Evolutionary conservation across 2,329 filamentous ascomycete genomes (phyloP).

Genomic region (Beauveria sp.): DNA sequence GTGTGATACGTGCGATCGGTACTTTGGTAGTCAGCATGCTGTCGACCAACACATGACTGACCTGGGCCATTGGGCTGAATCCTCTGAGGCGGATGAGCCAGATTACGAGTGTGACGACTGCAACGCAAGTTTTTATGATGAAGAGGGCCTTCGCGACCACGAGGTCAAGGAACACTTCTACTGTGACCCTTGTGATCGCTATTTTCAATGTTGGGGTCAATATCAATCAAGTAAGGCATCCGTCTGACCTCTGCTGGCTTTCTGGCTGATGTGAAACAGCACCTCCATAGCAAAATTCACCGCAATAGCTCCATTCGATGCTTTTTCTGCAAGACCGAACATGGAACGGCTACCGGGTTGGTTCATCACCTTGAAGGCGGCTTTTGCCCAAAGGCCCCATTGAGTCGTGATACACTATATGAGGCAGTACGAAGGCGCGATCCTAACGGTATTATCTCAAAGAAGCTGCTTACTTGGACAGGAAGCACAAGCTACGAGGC

Average conservation of each 20-base stretch:
- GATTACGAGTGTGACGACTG: not conserved
- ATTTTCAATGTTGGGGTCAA: not conserved
- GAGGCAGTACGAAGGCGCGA: conserved; percentile 38
- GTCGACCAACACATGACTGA: too few species aligned
- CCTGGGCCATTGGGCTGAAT: too few species aligned
- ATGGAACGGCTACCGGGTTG: not conserved
- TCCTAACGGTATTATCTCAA: conserved; percentile 40
- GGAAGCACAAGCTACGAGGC: conserved; percentile 27
- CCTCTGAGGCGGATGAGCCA: not conserved
- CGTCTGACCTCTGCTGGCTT: not conserved
- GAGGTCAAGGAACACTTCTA: not conserved
- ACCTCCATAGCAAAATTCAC: not conserved
- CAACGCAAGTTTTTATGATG: not conserved
- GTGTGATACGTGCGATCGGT: too few species aligned
- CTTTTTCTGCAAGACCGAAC: not conserved
- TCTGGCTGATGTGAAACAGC: not conserved
- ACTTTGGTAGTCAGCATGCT: too few species aligned
- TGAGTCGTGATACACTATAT: conserved; percentile 44
- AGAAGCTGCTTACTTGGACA: conserved; percentile 37
- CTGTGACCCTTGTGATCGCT: not conserved
- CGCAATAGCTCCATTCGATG: not conserved
- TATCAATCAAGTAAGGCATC: not conserved
- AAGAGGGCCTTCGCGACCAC: not conserved
- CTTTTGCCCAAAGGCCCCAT: conserved; percentile 38
- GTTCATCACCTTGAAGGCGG: conserved; percentile 47